Evolutionary conservation across 805 yeast genomes (phyloP).

Genomic region (Kazachstania africana): DNA sequence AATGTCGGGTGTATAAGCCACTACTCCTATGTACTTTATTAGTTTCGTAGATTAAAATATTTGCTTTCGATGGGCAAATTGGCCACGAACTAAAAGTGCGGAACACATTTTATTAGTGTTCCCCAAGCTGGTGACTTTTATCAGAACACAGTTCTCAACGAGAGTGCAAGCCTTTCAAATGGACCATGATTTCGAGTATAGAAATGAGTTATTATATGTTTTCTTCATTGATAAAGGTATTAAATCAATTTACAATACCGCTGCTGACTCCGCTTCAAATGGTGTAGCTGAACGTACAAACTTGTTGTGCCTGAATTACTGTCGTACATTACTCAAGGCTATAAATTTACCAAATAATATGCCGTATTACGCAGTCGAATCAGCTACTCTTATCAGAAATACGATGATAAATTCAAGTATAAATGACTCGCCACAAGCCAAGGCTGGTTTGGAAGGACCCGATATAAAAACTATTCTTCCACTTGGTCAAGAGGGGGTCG

Average conservation of each 20-base stretch:
- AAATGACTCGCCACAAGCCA: conserved; percentile 1
- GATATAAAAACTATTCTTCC: conserved; percentile 1
- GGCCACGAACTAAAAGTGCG: background rate
- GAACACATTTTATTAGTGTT: conserved; percentile 1
- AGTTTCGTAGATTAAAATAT: conserved; percentile 7
- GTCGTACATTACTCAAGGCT: conserved; percentile 4
- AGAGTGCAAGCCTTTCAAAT: conserved; percentile 3
- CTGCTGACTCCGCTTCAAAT: conserved; percentile 4
- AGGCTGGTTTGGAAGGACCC: conserved; percentile 3
- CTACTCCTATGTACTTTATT: conserved; percentile 4
- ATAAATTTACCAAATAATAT: conserved; percentile 2
- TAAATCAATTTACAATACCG: conserved; percentile 4
- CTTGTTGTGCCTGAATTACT: conserved; percentile 6
- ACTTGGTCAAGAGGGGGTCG: background rate
- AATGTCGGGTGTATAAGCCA: conserved; percentile 1
- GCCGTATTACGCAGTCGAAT: conserved; percentile 7
- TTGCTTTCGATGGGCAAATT: conserved; percentile 5
- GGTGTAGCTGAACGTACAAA: conserved; percentile 8
- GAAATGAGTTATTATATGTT: background rate
- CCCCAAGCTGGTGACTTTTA: background rate
- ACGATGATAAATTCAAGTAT: background rate
- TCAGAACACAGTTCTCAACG: conserved; percentile 1
- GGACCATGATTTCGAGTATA: conserved; percentile 7
- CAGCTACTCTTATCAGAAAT: conserved; percentile 4
- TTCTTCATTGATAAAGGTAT: conserved; percentile 3